A percentile compares a stretch with the other conserved stretches of the same genome.
Evolutionary conservation across 768 basidiomycete genomes (phyloP).

Genomic region (Leccinum uliginosum): DNA sequence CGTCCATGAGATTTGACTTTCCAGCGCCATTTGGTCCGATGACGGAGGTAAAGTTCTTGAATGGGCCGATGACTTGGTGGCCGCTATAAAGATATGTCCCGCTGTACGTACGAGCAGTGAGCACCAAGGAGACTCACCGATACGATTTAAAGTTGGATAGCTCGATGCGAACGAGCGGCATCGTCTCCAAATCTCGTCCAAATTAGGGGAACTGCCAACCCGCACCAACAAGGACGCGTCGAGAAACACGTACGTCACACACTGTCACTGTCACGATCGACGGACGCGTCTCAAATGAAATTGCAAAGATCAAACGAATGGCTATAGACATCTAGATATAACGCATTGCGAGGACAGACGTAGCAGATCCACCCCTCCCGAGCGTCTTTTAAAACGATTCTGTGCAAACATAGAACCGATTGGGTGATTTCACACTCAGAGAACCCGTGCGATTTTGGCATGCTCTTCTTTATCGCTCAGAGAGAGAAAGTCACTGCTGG

Average conservation of each 20-base stretch:
- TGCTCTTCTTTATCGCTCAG: conserved; percentile 20
- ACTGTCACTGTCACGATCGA: conserved; percentile 18
- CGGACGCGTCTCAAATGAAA: neutral
- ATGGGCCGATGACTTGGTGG: conserved; percentile 85
- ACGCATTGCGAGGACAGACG: neutral
- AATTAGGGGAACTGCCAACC: conserved; percentile 19
- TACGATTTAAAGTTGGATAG: conserved; percentile 98
- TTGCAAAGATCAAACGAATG: conserved; percentile 6
- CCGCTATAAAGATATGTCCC: conserved; percentile 40
- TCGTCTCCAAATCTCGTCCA: conserved; percentile 26
- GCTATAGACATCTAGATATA: conserved; percentile 5
- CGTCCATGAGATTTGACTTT: conserved; percentile 99
- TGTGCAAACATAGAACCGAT: neutral
- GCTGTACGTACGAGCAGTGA: neutral
- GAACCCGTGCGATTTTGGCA: conserved; percentile 8
- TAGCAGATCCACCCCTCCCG: neutral
- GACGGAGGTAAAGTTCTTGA: conserved; percentile 89
- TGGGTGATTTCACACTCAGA: conserved; percentile 5
- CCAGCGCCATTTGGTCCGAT: conserved; percentile 99
- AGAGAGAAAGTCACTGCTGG: conserved; percentile 20
- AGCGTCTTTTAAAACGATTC: neutral
- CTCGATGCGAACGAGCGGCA: conserved; percentile 86
- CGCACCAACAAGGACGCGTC: conserved; percentile 21
- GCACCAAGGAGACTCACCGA: conserved; percentile 39
- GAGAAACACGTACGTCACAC: conserved; percentile 22